Evolutionary conservation across 139 green algal genomes (phyloP).

Genomic region (Coelastrella sp.): DNA sequence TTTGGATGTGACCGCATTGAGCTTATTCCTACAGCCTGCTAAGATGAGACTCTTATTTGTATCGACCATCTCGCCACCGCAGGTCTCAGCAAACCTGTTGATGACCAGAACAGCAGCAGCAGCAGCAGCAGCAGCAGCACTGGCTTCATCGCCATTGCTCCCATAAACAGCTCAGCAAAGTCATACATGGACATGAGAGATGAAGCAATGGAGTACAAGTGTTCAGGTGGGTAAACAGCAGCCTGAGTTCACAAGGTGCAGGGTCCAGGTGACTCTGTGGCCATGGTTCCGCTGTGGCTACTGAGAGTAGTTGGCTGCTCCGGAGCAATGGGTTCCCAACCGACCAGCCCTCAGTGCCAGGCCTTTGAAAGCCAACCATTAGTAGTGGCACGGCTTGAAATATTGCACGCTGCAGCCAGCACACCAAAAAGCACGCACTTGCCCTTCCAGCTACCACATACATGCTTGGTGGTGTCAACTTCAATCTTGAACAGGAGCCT

Average conservation of each 20-base stretch:
- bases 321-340: too few relatives aligned
- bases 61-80: not conserved
- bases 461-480: not conserved
- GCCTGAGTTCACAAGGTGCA: not conserved
- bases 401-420: not conserved
- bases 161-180: constrained; percentile 7
- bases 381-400: not conserved
- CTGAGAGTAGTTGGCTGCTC: not conserved
- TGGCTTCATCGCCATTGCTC: constrained; percentile 7
- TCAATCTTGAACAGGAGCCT: not conserved
- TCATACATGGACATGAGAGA: not conserved
- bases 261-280: not conserved
- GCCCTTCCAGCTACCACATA: too few relatives aligned
- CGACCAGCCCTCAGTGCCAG: too few relatives aligned
- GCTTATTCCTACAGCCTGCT: too few relatives aligned
- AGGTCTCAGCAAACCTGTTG: not conserved
- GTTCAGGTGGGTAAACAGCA: not conserved
- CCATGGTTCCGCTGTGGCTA: not conserved
- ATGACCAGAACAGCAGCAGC: not conserved
- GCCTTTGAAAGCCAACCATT: too few relatives aligned
- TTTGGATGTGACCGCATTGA: too few relatives aligned
- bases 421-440: not conserved
- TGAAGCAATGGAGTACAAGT: constrained; percentile 8
- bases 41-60: too few relatives aligned
- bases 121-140: not conserved